Conservation (phyloP, 371 early-diverging fungal genomes). For the Chytridiales sp. region DNA sequence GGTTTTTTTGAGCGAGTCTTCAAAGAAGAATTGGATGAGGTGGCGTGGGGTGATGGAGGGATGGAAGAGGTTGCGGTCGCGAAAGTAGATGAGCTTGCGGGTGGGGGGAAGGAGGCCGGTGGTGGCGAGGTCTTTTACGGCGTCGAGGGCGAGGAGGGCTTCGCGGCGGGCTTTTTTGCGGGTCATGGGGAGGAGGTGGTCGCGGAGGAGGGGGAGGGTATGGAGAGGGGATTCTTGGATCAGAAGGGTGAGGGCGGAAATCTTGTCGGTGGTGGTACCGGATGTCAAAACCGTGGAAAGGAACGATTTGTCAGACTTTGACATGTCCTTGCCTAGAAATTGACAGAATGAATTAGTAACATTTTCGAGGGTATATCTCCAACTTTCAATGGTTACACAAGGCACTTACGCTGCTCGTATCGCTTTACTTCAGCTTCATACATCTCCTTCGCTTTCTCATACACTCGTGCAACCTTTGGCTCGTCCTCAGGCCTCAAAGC, state of each 20-base stretch:
- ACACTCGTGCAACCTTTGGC: conserved; percentile 14
- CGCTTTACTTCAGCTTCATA: conserved; percentile 66
- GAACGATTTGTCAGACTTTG: conserved; percentile 77
- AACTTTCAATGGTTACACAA: conserved; percentile 33
- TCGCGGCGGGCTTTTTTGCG: conserved; percentile 87
- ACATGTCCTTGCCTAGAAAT: conserved; percentile 20
- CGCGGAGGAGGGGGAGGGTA: conserved; percentile 65
- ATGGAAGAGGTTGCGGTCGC: conserved; percentile 70
- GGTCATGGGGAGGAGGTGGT: conserved; percentile 82
- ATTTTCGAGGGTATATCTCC: background rate
- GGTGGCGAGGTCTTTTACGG: conserved; percentile 88
- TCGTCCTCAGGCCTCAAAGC: conserved; percentile 11
- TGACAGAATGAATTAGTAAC: background rate
- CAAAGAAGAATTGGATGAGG: conserved; percentile 86
- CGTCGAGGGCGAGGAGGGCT: conserved; percentile 78
- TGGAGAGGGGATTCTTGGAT: conserved; percentile 92
- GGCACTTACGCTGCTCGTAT: conserved; percentile 47
- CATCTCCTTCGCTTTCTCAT: conserved; percentile 60
- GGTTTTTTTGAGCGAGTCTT: conserved; percentile 85
- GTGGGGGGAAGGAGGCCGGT: conserved; percentile 63
- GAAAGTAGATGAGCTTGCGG: conserved; percentile 85
- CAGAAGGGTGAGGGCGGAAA: conserved; percentile 88
- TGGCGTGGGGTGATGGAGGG: conserved; percentile 65
- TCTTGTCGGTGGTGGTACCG: conserved; percentile 90
- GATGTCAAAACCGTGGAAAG: conserved; percentile 81